Evolutionary conservation across 2,329 filamentous ascomycete species (phyloP).

Genomic region (Pleoardoris graminearum): DNA sequence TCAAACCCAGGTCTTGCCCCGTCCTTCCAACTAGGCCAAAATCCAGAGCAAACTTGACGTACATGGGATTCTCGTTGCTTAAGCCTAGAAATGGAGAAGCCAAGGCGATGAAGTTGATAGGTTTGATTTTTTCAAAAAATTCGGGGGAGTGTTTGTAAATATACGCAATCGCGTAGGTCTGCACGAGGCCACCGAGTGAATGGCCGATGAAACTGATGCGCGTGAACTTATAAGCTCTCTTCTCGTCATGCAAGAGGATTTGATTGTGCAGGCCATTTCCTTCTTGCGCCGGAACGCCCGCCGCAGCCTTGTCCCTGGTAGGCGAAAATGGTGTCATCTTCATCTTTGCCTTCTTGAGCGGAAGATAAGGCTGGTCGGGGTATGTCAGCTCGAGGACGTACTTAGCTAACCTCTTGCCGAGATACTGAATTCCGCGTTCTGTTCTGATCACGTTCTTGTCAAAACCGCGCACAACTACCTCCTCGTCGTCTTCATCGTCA

Average conservation of each 20-base stretch:
- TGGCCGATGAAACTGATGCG: conserved; percentile 96
- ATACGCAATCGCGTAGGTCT: conserved; percentile 94
- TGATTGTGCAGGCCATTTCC: conserved; percentile 64
- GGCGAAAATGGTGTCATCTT: conserved; percentile 55
- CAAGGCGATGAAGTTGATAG: conserved; percentile 86
- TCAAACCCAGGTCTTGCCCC: conserved; percentile 90
- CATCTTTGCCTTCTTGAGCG: conserved; percentile 60
- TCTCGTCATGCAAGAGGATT: conserved; percentile 46
- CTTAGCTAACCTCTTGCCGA: conserved; percentile 91
- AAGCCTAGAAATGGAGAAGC: conserved; percentile 87
- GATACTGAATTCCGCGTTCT: conserved; percentile 93
- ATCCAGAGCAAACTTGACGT: conserved; percentile 95
- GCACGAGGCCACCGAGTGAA: conserved; percentile 84
- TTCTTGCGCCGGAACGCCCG: conserved; percentile 58
- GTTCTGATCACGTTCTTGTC: conserved; percentile 88
- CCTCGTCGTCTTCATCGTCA: conserved; percentile 72
- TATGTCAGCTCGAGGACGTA: conserved; percentile 89
- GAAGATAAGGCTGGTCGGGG: conserved; percentile 87
- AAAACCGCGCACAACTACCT: conserved; percentile 88
- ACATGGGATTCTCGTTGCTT: conserved; percentile 96
- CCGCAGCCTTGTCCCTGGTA: conserved; percentile 46
- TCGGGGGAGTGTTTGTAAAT: conserved; percentile 93
- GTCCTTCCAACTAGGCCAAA: conserved; percentile 96
- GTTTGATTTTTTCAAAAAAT: conserved; percentile 84
- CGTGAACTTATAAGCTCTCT: conserved; percentile 77